Base-by-base conservation (phyloP, 2,329 filamentous ascomycete species). In the Botryosphaeria dothidea region DNA sequence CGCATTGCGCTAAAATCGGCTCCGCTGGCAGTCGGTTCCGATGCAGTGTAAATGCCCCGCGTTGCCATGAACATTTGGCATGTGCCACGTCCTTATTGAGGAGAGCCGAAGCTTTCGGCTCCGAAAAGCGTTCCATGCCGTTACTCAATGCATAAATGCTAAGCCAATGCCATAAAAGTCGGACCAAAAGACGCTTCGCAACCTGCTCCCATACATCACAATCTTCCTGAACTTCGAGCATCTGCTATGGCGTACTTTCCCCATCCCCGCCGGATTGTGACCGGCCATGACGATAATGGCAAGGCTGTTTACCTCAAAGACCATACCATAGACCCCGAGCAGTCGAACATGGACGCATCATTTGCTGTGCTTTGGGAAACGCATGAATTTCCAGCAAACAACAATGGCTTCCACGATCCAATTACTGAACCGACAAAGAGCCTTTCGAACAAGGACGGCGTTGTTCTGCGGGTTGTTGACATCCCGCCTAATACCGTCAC, bases 301-400 rank as follows among this genome's bases (percentile, higher is more conserved):
- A 60, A 46, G 27, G 56, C 56, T 17, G 23, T 60, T 27, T 60
- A 60, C 41, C 56, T 60, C 25, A 60, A 60, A 11, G 56, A 60
- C 38, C 41, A 41, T 41, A 34, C 56, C n/a, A 34, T 60, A 13
- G 56, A 60, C 9, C 56, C 56, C 11, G 56, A 60, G 41, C 41
- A 38, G n/a, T 46, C 38, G 5, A 34, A 31, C 25, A 60, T 60
- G 56, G 56, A 46, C 19, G 56, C 56, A 6, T 46, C 56, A 15
- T 60, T 60, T 31, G 56, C 56, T 8, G 56, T 60, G 41, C 56
- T 60, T n/a, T 60, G 56, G 56, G 56, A 60, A 17, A 60, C 56
- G 19, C 56, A 60, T 6, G 56, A 60, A 9, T 60, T 60, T 41
- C 56, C 56, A 3, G 56, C 56, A 25, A 60, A 21, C 38, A 60